Base-by-base conservation (phyloP, 108 stramenopile genomes). In the Pseudonitzschia multiseries region DNA sequence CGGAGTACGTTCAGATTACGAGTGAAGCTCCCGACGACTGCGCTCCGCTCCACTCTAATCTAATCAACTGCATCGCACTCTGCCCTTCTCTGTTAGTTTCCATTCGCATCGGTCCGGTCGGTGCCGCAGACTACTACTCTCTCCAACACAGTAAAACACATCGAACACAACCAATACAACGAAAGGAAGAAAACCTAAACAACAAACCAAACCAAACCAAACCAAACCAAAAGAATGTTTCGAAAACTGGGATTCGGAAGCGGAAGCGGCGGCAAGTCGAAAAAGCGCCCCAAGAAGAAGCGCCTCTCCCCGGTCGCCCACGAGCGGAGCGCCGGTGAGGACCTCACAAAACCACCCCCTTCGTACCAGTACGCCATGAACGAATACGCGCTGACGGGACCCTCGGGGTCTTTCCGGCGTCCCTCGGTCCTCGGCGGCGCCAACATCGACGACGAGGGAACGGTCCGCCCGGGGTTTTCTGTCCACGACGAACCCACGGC, bases 351-450 rank as follows among this genome's bases (percentile, higher is more conserved):
- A 21, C 29, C 65, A 9, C 68, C 64, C 65, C 79, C 77, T 21
- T 69, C 72, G 65, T 87, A 83, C 69, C 72, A 84, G 56, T 85
- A 87, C 70, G 87, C 87, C 1, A 52, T 80, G 66, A 75, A 83
- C 48, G 84, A 84, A 56, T 87, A 83, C 78, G 73, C 80, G 2
- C 80, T 81, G 65, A 87, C 84, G 14, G 76, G 83, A 13, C 74
- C 70, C 53, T 40, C 31, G 10, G 3, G 9, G 57, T 9, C 56
- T 68, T 15, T 48, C 28, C 46, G 50, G 40, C 44, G 42, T 40
- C 40, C 65, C 14, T 8, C n/a, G n/a, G n/a, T n/a, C 71, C 15
- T 26, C 26, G 15, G 9, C 5, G 57, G 28, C n/a, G n/a, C 57
- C 26, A 59, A 59, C 46, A 33, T 65, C 15, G 62, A 81, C 53